phyloP scores from a whole-genome alignment of 2,329 filamentous ascomycete genomes.

The Penicillium sp. region DNA sequence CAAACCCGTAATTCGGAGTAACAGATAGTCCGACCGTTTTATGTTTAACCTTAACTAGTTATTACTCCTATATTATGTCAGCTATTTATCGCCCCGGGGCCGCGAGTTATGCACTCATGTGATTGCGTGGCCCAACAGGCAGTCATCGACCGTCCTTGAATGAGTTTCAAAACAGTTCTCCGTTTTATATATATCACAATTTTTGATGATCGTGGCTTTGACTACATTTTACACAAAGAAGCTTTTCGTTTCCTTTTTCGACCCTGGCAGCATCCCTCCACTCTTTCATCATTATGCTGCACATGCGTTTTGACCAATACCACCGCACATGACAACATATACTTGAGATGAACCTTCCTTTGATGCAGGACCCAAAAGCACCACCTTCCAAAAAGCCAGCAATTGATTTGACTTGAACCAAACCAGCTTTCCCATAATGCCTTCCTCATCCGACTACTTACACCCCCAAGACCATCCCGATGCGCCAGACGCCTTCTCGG shows the following conservation, averaged over 20 bases:
- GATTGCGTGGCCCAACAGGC: constrained; percentile 9
- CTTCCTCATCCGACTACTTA: constrained; percentile 39
- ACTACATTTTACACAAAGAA: not conserved
- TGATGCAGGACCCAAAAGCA: constrained; percentile 9
- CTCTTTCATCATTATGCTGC: constrained; percentile 15
- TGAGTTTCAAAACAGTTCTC: not conserved
- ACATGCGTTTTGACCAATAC: constrained; percentile 13
- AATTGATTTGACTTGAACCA: constrained; percentile 5
- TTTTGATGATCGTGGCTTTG: not conserved
- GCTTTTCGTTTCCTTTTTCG: not conserved
- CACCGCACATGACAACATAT: constrained; percentile 10
- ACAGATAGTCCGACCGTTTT: not conserved
- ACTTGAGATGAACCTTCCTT: constrained; percentile 22
- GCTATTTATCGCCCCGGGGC: not conserved
- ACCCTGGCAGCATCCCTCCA: not conserved
- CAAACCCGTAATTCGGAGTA: not conserved
- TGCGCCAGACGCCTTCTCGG: constrained; percentile 34
- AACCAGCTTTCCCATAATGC: constrained; percentile 29
- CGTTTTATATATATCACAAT: not conserved
- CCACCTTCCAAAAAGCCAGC: constrained; percentile 21
- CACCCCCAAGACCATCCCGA: constrained; percentile 35
- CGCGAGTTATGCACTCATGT: constrained; percentile 9
- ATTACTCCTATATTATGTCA: constrained; percentile 4
- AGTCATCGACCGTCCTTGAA: not conserved
- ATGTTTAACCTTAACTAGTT: constrained; percentile 4